Conservation (phyloP, 2,329 filamentous ascomycete species). For the Claviceps citrina region DNA sequence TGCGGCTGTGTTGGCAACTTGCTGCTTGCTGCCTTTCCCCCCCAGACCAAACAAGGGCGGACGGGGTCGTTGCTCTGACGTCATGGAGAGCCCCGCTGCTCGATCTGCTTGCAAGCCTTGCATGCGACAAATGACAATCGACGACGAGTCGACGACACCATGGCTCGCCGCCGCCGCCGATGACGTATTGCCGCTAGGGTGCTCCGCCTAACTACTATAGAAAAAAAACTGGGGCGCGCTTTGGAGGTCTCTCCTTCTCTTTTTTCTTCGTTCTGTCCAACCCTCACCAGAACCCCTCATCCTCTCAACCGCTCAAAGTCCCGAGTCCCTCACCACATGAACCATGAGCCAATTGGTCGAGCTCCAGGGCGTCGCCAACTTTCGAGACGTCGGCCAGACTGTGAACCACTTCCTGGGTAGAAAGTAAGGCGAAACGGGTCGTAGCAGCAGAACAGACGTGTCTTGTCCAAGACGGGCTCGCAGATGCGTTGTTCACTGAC, state of each 20-base stretch:
- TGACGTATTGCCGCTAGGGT: neutral
- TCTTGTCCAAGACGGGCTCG: neutral
- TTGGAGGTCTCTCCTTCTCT: too few relatives aligned
- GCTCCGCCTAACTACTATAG: too few relatives aligned
- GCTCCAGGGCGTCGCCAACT: slow-evolving; percentile 43
- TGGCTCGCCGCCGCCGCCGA: neutral
- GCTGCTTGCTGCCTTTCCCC: too few relatives aligned
- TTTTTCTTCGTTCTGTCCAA: too few relatives aligned
- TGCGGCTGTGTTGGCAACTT: too few relatives aligned
- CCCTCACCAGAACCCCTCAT: too few relatives aligned
- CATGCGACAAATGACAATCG: too few relatives aligned
- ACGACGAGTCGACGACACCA: neutral
- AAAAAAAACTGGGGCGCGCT: too few relatives aligned
- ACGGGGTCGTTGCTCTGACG: slow-evolving; percentile 11
- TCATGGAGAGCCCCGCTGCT: slow-evolving; percentile 10
- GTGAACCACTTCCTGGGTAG: slow-evolving; percentile 44
- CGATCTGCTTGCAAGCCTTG: slow-evolving; percentile 6
- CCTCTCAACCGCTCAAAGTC: too few relatives aligned
- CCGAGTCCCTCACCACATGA: too few relatives aligned
- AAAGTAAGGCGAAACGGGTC: slow-evolving; percentile 34
- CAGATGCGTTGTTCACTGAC: too few relatives aligned
- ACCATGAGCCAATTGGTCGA: slow-evolving; percentile 6
- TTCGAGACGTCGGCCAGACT: slow-evolving; percentile 57
- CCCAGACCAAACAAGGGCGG: too few relatives aligned
- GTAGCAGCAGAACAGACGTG: neutral